These are phyloP conservation scores for Fusarium sp. DNA, from an alignment of 2,329 filamentous ascomycete genomes.

Conservation along the genomic window DNA sequence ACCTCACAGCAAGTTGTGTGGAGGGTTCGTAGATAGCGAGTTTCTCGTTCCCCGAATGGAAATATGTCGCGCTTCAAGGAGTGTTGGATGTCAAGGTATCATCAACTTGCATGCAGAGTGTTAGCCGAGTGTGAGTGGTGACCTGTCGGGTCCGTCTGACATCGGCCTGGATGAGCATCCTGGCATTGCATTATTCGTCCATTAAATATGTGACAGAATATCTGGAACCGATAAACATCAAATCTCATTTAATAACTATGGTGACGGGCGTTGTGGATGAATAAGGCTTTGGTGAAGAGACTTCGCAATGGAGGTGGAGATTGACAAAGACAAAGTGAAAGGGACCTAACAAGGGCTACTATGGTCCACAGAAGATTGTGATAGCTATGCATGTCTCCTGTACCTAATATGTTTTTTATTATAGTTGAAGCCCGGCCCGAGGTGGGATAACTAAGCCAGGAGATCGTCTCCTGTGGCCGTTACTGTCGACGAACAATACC, in stretches of 20 bases:
- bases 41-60: background rate
- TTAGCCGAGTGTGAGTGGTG: background rate
- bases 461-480: background rate
- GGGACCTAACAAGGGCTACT: background rate
- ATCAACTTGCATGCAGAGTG: background rate
- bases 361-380: background rate
- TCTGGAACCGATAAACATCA: background rate
- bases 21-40: background rate
- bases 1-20: background rate
- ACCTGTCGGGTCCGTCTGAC: background rate
- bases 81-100: background rate
- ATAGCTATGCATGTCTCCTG: background rate
- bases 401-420: background rate
- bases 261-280: background rate
- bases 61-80: background rate
- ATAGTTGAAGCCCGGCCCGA: no score
- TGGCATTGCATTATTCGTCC: background rate
- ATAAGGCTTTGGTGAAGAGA: background rate
- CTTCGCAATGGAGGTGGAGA: background rate
- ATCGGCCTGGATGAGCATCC: background rate
- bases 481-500: background rate
- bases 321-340: background rate
- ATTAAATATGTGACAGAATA: background rate
- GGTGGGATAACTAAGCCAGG: no score
- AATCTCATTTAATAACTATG: background rate